Conservation (phyloP, 768 basidiomycete species). For the Hortiboletus flavorubellus region DNA sequence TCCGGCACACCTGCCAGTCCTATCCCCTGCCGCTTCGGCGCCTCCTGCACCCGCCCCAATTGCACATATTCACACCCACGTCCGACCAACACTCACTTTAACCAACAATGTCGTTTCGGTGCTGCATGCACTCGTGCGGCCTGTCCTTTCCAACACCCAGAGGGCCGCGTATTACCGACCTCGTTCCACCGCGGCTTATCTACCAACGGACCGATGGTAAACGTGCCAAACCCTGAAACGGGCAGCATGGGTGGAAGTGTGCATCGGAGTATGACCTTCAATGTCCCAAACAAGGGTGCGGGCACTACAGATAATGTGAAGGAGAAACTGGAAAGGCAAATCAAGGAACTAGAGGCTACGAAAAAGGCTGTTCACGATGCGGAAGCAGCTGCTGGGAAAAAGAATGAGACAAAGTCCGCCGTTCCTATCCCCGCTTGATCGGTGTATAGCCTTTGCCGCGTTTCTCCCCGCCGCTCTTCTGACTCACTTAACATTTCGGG, state of each 20-base stretch:
- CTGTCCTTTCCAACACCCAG: slow-evolving; percentile 91
- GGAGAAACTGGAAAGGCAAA: slow-evolving; percentile 47
- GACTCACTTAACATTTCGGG: background rate
- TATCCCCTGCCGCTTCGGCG: slow-evolving; percentile 65
- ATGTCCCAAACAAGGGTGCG: slow-evolving; percentile 34
- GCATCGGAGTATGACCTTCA: slow-evolving; percentile 71
- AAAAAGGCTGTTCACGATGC: slow-evolving; percentile 67
- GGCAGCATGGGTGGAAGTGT: slow-evolving; percentile 68
- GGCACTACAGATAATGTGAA: slow-evolving; percentile 36
- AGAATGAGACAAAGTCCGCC: slow-evolving; percentile 50
- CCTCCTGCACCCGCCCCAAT: slow-evolving; percentile 62
- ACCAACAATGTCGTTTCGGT: slow-evolving; percentile 77
- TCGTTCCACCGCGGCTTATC: slow-evolving; percentile 79
- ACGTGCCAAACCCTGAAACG: slow-evolving; percentile 56
- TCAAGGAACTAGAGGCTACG: slow-evolving; percentile 67
- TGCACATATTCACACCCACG: slow-evolving; percentile 70
- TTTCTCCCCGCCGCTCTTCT: background rate
- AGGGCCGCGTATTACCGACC: slow-evolving; percentile 75
- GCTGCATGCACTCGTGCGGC: slow-evolving; percentile 78
- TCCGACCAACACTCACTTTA: slow-evolving; percentile 34
- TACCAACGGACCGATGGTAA: slow-evolving; percentile 57
- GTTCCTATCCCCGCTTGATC: slow-evolving; percentile 37
- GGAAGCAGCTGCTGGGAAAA: slow-evolving; percentile 57
- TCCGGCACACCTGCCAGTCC: slow-evolving; percentile 25
- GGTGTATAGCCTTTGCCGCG: background rate